A percentile compares a stretch with the other conserved stretches of the same genome.
Evolutionary conservation across 108 stramenopile species (phyloP).

Genomic region (Bacterosira constricta): DNA sequence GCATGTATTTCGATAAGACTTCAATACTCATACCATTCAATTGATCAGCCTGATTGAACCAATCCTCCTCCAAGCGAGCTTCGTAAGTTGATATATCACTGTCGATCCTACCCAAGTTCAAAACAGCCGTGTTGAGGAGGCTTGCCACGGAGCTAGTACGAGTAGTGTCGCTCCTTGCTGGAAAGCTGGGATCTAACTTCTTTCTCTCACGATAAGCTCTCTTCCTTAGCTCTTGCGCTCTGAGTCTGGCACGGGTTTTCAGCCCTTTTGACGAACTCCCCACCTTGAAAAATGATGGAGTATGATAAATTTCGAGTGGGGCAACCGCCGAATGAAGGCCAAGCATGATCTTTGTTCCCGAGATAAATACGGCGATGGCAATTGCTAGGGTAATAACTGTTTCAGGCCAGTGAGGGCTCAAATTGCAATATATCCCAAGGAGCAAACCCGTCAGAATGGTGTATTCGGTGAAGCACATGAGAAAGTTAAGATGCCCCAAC

Average conservation of each 20-base stretch:
- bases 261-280: neutral
- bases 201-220: neutral
- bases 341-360: neutral
- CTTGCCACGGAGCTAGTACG: neutral
- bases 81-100: neutral
- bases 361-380: neutral
- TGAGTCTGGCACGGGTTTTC: neutral
- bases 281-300: neutral
- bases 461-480: neutral
- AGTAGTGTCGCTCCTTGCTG: neutral
- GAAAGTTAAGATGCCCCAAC: neutral
- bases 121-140: neutral
- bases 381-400: neutral
- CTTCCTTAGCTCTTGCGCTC: neutral
- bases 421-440: neutral
- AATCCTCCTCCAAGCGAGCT: neutral
- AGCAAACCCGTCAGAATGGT: neutral
- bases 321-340: neutral
- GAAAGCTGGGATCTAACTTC: neutral
- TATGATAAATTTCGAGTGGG: neutral
- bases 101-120: neutral
- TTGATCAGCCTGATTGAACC: neutral
- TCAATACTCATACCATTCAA: neutral
- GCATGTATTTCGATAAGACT: neutral
- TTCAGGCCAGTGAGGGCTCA: neutral